Base-by-base conservation (phyloP, 345 rosid genomes). In the Melastoma malabathricum region DNA sequence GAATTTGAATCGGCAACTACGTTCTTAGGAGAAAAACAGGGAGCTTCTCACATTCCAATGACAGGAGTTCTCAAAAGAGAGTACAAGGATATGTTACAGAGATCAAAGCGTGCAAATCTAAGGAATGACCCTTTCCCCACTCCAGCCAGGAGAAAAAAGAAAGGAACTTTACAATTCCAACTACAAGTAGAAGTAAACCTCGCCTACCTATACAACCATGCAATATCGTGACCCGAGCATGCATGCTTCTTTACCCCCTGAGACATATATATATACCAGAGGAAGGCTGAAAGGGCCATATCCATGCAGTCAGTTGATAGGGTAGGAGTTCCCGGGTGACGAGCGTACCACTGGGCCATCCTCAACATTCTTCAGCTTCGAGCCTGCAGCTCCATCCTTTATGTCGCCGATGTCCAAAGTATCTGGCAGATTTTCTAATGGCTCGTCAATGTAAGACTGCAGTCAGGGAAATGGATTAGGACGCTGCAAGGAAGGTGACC, bases 331-430 rank as follows among this genome's bases (percentile, higher is more conserved):
- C 53, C 80, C 71, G 43, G 78, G 75, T 45, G 84, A 68, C 16
- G 86, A 65, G 44, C 70, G n/a, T n/a, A n/a, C 59, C 59, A 67
- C 58, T 7, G 71, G 72, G 69, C 76, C 94, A 27, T 62, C 70
- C 38, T 60, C 63, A 7, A 72, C 64, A 39, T 61, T 74, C 80
- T 76, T 89, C 68, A 55, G 69, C 67, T 79, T 81, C 61, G 65
- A 55, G 48, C 73, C 44, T 43, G 63, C 58, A 20, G 47, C 48
- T 25, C 67, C 71, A 2, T 62, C 96, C 15, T 82, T 65, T 16
- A 80, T 73, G 61, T 89, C 97, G 5, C 95, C 88, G 41, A 83
- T 89, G 69, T 86, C 97, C 69, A 86, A 63, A 13, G 81, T 69
- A 48, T 83, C 97, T 1, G 90, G 96, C 51, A 89, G 94, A 56